A percentile compares a stretch with the other conserved stretches of the same genome.
These are phyloP conservation scores for Leccinum truebloodii DNA, from an alignment of 768 basidiomycete species.

Conservation along the genomic window DNA sequence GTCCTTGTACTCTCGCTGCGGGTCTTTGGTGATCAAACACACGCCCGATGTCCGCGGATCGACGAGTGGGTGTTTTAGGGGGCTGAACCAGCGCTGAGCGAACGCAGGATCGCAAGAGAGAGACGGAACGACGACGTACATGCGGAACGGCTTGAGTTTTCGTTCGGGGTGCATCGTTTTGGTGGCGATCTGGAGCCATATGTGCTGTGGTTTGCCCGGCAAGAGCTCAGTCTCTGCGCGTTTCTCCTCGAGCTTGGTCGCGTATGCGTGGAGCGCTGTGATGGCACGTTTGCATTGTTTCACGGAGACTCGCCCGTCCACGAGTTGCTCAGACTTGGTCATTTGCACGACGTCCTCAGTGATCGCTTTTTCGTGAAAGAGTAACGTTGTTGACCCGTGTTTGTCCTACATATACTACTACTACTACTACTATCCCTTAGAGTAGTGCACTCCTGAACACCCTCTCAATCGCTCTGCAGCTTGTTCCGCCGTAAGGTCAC, in stretches of 20 bases:
- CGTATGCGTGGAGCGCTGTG: constrained; percentile 73
- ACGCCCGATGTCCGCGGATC: constrained; percentile 81
- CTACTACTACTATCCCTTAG: background rate
- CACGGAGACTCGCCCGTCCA: constrained; percentile 69
- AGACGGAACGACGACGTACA: constrained; percentile 53
- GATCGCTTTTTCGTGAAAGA: background rate
- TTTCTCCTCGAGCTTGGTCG: constrained; percentile 60
- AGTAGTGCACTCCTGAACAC: constrained; percentile 62
- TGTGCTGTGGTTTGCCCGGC: constrained; percentile 74
- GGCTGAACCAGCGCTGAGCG: constrained; percentile 37
- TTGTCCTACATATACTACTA: constrained; percentile 9
- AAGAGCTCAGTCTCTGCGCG: constrained; percentile 75
- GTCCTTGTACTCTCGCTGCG: constrained; percentile 95
- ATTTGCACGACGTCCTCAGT: constrained; percentile 29
- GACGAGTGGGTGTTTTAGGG: constrained; percentile 77
- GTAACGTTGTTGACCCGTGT: constrained; percentile 18
- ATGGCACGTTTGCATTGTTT: constrained; percentile 79
- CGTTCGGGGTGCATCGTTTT: constrained; percentile 77
- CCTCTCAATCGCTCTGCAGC: constrained; percentile 68
- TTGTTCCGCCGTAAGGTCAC: constrained; percentile 88
- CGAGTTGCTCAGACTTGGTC: constrained; percentile 53
- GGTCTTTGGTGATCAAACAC: constrained; percentile 94
- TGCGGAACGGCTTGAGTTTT: constrained; percentile 78
- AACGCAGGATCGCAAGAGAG: background rate
- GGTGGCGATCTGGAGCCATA: constrained; percentile 88